Base-by-base conservation (phyloP, 257 asterid genomes). In the Datura wrightii region DNA sequence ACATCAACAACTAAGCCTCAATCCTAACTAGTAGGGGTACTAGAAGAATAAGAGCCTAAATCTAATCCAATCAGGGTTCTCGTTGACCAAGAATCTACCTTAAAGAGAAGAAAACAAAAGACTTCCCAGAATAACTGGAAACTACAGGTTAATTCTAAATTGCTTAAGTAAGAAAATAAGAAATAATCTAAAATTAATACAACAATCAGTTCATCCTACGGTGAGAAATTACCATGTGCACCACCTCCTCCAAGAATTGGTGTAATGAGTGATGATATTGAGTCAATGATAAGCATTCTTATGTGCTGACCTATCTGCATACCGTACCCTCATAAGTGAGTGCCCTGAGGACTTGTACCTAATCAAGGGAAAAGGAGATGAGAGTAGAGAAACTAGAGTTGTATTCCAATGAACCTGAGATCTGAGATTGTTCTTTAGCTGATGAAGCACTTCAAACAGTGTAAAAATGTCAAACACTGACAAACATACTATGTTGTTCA, bases 171-270 rank as follows among this genome's bases (percentile, higher is more conserved):
- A 11, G 18, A 10, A 44, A 5, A 72, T n/a, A 72, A 72, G 80
- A 24, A 67, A 72, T 15, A 72, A 46, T 4, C 10, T 31, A 24
- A 52, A 48, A 14, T 76, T 6, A 76, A 34, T 14, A 0, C 24
- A 52, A 76, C 24, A 50, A 76, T 46, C 62, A 76, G 37, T 24
- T 50, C 82, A 24, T 48, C 62, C 56, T 76, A 50, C n/a, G 31
- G 46, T 48, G 14, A 50, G 41, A 76, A 31, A 50, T 76, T 89
- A 94, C 98, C 99, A 18, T 92, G 94, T 63, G 92, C 88, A 58
- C 93, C 94, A 79, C 92, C 89, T 80, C 97, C 93, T 83, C 98
- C 97, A 80, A 95, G 97, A 88, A 95, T 86, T 58, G 98, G 99
- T 79, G 97, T 84, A 85, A 94, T 87, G 62, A 95, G 98, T 83